Evolutionary conservation across 768 basidiomycete species (phyloP).

Genomic region (Boletus sensibilis): DNA sequence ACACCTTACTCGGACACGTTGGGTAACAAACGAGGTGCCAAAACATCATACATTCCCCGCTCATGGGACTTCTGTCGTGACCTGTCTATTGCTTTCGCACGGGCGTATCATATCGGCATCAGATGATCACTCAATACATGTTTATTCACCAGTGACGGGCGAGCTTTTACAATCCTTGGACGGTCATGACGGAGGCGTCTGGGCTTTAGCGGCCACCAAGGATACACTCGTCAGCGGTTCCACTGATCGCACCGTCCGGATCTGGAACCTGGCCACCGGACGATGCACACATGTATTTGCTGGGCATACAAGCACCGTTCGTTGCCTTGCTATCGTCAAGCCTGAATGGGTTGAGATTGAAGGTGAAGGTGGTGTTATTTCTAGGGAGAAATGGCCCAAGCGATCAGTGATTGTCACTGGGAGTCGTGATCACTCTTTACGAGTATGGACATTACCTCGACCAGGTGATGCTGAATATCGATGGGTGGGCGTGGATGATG

Average conservation of each 20-base stretch:
- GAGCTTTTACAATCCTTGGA: slow-evolving; percentile 69
- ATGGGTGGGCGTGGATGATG: slow-evolving; percentile 60
- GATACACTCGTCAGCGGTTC: slow-evolving; percentile 88
- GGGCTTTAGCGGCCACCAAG: slow-evolving; percentile 91
- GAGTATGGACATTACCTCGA: slow-evolving; percentile 66
- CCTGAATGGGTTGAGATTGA: slow-evolving; percentile 83
- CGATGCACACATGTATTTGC: slow-evolving; percentile 91
- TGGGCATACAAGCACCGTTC: slow-evolving; percentile 94
- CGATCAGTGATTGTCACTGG: slow-evolving; percentile 72
- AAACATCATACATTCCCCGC: slow-evolving; percentile 83
- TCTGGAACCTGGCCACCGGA: slow-evolving; percentile 83
- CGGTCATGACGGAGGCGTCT: slow-evolving; percentile 95
- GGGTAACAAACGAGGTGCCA: slow-evolving; percentile 72
- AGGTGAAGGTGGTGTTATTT: slow-evolving; percentile 56
- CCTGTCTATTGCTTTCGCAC: slow-evolving; percentile 91
- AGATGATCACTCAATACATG: slow-evolving; percentile 95
- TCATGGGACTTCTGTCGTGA: slow-evolving; percentile 88
- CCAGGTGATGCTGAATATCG: slow-evolving; percentile 76
- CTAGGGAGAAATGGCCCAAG: slow-evolving; percentile 72
- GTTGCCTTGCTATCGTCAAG: slow-evolving; percentile 94
- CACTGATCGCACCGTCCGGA: slow-evolving; percentile 89
- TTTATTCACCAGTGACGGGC: slow-evolving; percentile 88
- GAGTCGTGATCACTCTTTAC: slow-evolving; percentile 62
- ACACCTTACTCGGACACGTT: slow-evolving; percentile 73
- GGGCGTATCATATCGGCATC: slow-evolving; percentile 96